phyloP scores from a whole-genome alignment of 148 eudicot genomes.

The Persicaria maculosa region DNA sequence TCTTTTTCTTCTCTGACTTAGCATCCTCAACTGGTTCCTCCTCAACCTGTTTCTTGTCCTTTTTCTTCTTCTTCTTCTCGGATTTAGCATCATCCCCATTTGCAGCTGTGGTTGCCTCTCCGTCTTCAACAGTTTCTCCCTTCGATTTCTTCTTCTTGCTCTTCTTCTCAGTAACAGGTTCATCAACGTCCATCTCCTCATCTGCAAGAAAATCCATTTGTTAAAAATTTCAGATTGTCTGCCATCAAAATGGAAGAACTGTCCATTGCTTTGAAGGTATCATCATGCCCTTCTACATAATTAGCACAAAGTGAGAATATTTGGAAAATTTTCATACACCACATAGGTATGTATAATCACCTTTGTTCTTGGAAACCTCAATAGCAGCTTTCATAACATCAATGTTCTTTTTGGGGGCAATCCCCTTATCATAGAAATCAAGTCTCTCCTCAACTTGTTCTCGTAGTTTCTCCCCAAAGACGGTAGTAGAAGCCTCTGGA shows the following conservation, averaged over 20 bases:
- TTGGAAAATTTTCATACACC: neutral
- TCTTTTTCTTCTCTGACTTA: constrained; percentile 48
- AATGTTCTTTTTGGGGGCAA: constrained; percentile 91
- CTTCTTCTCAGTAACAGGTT: constrained; percentile 43
- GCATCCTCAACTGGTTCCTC: constrained; percentile 21
- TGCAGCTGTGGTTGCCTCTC: constrained; percentile 21
- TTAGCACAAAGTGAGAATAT: neutral
- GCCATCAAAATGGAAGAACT: neutral
- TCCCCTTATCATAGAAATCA: constrained; percentile 96
- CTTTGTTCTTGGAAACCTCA: constrained; percentile 39
- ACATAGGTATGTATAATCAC: constrained; percentile 20
- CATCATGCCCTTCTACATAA: neutral
- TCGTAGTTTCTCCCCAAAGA: constrained; percentile 86
- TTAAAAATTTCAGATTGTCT: neutral
- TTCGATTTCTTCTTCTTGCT: constrained; percentile 74
- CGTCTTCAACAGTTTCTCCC: constrained; percentile 24
- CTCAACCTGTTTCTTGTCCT: constrained; percentile 20
- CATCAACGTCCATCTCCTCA: constrained; percentile 57
- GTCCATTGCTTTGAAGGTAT: neutral
- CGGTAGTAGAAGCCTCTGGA: constrained; percentile 64
- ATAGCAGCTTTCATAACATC: constrained; percentile 92
- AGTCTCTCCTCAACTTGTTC: constrained; percentile 95
- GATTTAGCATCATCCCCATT: constrained; percentile 31
- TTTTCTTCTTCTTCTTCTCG: constrained; percentile 29
- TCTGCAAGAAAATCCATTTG: constrained; percentile 16